These are phyloP conservation scores for Elasticomyces elasticus DNA, from an alignment of 495 filamentous ascomycete species.

Conservation along the genomic window DNA sequence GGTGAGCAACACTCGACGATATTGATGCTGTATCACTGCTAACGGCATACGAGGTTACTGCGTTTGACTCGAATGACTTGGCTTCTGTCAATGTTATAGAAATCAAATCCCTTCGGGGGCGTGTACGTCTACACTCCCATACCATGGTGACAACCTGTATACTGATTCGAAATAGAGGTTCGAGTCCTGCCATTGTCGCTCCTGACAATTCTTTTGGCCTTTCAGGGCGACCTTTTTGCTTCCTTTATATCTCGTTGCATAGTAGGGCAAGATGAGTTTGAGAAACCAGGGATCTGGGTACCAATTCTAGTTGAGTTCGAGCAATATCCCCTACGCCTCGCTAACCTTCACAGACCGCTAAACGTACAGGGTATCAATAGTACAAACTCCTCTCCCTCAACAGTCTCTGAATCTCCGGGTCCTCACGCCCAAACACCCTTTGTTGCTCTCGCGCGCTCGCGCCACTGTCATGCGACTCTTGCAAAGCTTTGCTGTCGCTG, in stretches of 20 bases:
- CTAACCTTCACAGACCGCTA: background rate
- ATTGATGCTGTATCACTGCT: background rate
- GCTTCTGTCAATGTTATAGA: background rate
- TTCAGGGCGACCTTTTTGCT: background rate
- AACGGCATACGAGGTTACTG: too few relatives aligned
- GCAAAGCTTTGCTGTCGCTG: slow-evolving; percentile 10
- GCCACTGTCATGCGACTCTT: background rate
- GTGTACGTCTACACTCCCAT: too few relatives aligned
- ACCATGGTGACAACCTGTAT: too few relatives aligned
- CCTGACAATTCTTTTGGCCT: background rate
- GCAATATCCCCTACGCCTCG: background rate
- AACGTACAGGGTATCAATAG: background rate
- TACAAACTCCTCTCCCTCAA: slow-evolving; percentile 12
- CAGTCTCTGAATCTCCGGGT: slow-evolving; percentile 12
- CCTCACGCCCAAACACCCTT: slow-evolving; percentile 19
- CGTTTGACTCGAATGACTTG: slow-evolving; percentile 14
- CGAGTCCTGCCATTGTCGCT: slow-evolving; percentile 16
- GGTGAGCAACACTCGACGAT: background rate
- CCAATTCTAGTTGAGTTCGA: background rate
- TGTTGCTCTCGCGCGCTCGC: background rate
- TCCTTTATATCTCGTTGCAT: background rate
- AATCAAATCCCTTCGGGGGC: slow-evolving; percentile 19
- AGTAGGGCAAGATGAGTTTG: too few relatives aligned
- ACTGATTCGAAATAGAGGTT: too few relatives aligned
- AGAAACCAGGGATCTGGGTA: too few relatives aligned